Base-by-base conservation (phyloP, 1,139 yeast species). In the Diutina sp. region DNA sequence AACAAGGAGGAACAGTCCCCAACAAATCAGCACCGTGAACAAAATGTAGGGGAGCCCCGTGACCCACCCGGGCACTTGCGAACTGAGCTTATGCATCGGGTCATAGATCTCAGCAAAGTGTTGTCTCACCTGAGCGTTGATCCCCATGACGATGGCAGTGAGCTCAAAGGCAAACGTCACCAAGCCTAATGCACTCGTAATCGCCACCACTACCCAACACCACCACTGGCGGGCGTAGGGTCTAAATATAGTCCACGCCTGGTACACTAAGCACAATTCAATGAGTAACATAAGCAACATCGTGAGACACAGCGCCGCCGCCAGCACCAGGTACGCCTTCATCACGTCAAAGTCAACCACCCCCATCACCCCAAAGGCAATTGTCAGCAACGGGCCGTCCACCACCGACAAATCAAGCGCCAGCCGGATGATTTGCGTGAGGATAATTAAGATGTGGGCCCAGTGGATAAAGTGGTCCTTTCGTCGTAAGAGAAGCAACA, bases 1-100 rank as follows among this genome's bases (percentile, higher is more conserved):
- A 4, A 83, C 67, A 52, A 91, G 73, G 41, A 88, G 69, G 1
- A 80, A 59, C 48, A 88, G 80, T 72, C 83, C 82, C 32, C 85
- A 66, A 60, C 82, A 77, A 21, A 90, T 79, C 0, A 95, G 84
- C 0, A 80, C 78, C 0, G 91, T 83, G 62, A 90, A 86, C 51
- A 88, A 64, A 55, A 88, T 82, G 6, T 76, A 69, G 2, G 89
- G 83, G 2, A 80, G 72, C 61, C 81, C 80, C 8, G 46, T 44
- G 46, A 44, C 46, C 46, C 46, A 44, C 28, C 18, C 25, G 5
- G 46, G 46, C 2, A 44, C 46, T 7, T 16, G 25, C 21, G 46
- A n/a, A 16, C 46, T 18, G 11, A 44, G 46, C 18, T 44, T 16
- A 6, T 6, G 6, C 25, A 9, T 9, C 8, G 18, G 25, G 8